phyloP scores from a whole-genome alignment of 345 rosid species.

The Pugionium cornutum region DNA sequence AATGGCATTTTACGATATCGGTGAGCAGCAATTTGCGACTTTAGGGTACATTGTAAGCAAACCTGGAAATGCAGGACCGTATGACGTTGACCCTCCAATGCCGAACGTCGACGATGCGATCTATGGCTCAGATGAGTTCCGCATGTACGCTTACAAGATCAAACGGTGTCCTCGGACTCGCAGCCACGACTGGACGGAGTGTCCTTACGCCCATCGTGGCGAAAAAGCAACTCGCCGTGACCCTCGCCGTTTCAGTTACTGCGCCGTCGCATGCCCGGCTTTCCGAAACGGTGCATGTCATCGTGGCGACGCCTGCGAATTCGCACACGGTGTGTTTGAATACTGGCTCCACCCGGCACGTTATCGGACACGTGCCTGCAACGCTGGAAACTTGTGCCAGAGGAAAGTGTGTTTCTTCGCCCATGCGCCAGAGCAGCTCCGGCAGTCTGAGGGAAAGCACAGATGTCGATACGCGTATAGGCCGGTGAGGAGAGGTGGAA shows the following conservation, averaged over 20 bases:
- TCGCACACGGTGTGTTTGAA: slow-evolving; percentile 80
- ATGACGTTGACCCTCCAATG: slow-evolving; percentile 33
- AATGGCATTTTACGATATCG: slow-evolving; percentile 37
- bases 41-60: slow-evolving; percentile 35
- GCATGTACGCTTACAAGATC: slow-evolving; percentile 87
- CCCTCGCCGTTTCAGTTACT: slow-evolving; percentile 64
- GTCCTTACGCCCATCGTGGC: slow-evolving; percentile 87
- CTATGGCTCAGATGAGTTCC: slow-evolving; percentile 67
- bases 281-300: slow-evolving; percentile 63
- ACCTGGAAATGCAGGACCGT: slow-evolving; percentile 26
- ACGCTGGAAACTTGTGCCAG: slow-evolving; percentile 61
- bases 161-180: slow-evolving; percentile 65
- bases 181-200: slow-evolving; percentile 92
- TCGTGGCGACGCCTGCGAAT: slow-evolving; percentile 68
- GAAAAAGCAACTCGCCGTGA: slow-evolving; percentile 95
- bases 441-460: slow-evolving; percentile 39
- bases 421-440: slow-evolving; percentile 71
- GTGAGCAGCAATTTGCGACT: slow-evolving; percentile 37
- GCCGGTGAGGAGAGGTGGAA: slow-evolving; percentile 33
- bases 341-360: slow-evolving; percentile 85
- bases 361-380: slow-evolving; percentile 74
- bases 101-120: slow-evolving; percentile 43
- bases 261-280: slow-evolving; percentile 70
- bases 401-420: slow-evolving; percentile 86
- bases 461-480: slow-evolving; percentile 37